Conservation (phyloP, 1,284 basidiomycete genomes). For the Earliella scabrosa region DNA sequence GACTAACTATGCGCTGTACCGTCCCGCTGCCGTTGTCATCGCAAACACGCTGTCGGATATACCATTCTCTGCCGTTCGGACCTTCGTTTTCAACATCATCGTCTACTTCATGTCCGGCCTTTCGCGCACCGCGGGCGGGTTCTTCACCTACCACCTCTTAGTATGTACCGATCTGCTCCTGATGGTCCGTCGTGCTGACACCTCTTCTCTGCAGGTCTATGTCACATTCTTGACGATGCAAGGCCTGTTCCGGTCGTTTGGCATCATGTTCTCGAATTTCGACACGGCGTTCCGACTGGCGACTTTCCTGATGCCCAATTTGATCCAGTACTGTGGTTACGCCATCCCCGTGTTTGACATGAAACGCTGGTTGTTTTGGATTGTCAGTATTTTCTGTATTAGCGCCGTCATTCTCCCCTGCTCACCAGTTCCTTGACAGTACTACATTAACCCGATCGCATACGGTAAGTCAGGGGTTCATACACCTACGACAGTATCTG, state of each 20-base stretch:
- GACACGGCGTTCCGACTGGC: slow-evolving; percentile 64
- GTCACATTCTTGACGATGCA: slow-evolving; percentile 68
- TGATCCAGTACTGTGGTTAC: slow-evolving; percentile 72
- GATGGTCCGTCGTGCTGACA: background rate
- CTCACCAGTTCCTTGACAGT: slow-evolving; percentile 40
- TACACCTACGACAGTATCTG: background rate
- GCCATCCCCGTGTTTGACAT: slow-evolving; percentile 76
- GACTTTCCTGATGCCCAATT: slow-evolving; percentile 68
- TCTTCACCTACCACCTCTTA: slow-evolving; percentile 77
- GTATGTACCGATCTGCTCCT: slow-evolving; percentile 24
- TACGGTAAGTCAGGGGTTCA: slow-evolving; percentile 55
- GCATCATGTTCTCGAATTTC: slow-evolving; percentile 66
- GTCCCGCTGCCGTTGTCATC: slow-evolving; percentile 74
- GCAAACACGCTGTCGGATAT: slow-evolving; percentile 80
- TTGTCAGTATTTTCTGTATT: slow-evolving; percentile 49
- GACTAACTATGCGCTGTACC: slow-evolving; percentile 81
- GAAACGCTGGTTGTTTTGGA: slow-evolving; percentile 91
- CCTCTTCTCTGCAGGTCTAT: slow-evolving; percentile 43
- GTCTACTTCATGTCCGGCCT: slow-evolving; percentile 80
- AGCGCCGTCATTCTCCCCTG: background rate
- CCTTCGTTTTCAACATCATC: slow-evolving; percentile 70
- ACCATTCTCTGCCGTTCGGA: slow-evolving; percentile 69
- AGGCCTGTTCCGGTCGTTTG: slow-evolving; percentile 77
- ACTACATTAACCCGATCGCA: slow-evolving; percentile 76
- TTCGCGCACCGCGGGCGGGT: slow-evolving; percentile 62